Base-by-base conservation (phyloP, 2,329 filamentous ascomycete genomes). In the Hymenoscyphus scutula region DNA sequence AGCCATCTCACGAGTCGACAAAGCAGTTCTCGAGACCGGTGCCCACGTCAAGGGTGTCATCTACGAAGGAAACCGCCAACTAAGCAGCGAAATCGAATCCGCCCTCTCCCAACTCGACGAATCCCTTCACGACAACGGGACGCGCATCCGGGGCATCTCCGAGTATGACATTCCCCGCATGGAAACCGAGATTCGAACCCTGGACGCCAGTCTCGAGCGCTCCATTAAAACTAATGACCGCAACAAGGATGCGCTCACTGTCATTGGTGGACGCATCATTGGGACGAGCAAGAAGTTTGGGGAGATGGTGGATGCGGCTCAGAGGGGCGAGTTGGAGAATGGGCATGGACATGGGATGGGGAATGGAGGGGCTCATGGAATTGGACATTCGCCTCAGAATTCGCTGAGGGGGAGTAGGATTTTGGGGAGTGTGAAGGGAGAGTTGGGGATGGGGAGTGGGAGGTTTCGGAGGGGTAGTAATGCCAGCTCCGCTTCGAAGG, bases 241-340 rank as follows among this genome's bases (percentile, higher is more conserved):
- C 23, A 57, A 64, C 11, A 59, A 64, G 10, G 65, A 66, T 61
- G 60, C 62, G 29, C 53, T 67, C 2, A 64, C 64, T 23, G 67
- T 69, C 25, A 69, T 69, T 53, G 68, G 68, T 1, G 62, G 65
- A 1, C 53, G 63, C 34, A 62, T 68, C 7, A 56, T 66, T 2
- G 68, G 68, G 10, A 69, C 68, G 30, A 59, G 59, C 29, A 68
- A 65, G 34, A 66, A 64, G 60, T 69, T 68, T 30, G 67, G 67
- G 37, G 68, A 67, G 41, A 63, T 69, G 60, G 67, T 69, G 27
- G 62, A 67, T 62, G 65, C 62, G 27, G 41, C 41, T 25, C 59
- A 48, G 56, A 29, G 29, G 5, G 54, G 54, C 5, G 54, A 56
- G 29, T 11, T 23, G 15, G 54, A 56, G 5, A 56, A 38, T 56